Evolutionary conservation across 2,329 filamentous ascomycete genomes (phyloP).

Genomic region (Phaeoacremonium minimum): DNA sequence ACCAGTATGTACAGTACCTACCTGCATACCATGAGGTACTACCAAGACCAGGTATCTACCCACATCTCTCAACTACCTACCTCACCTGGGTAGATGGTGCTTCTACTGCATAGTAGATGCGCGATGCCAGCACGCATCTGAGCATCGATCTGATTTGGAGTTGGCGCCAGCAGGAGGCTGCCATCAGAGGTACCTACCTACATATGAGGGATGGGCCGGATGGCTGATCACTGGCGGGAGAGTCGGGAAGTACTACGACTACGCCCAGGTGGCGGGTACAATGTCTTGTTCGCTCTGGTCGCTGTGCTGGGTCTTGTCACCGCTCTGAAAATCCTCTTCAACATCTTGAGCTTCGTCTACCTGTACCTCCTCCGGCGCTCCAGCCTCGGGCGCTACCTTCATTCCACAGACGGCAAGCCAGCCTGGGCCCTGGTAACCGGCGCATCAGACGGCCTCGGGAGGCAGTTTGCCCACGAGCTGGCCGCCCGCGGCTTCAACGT

Average conservation of each 20-base stretch:
- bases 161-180: not conserved
- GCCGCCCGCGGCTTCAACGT: conserved; percentile 48
- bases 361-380: conserved; percentile 9
- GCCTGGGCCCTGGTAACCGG: conserved; percentile 48
- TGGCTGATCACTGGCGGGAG: not conserved
- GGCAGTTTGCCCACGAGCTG: conserved; percentile 45
- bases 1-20: too few species aligned
- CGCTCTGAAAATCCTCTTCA: conserved; percentile 10
- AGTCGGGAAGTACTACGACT: not conserved
- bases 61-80: too few species aligned
- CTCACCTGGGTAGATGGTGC: too few species aligned
- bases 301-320: conserved; percentile 1
- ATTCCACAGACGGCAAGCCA: conserved; percentile 11
- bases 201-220: not conserved
- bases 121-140: too few species aligned
- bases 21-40: too few species aligned
- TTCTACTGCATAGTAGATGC: too few species aligned
- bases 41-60: too few species aligned
- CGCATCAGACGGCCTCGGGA: conserved; percentile 50
- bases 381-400: conserved; percentile 15
- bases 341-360: conserved; percentile 2
- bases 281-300: not conserved
- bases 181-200: not conserved
- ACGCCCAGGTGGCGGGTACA: not conserved
- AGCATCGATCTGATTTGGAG: not conserved